These are phyloP conservation scores for Fusarium sp. DNA, from an alignment of 2,329 filamentous ascomycete genomes.

Conservation along the genomic window DNA sequence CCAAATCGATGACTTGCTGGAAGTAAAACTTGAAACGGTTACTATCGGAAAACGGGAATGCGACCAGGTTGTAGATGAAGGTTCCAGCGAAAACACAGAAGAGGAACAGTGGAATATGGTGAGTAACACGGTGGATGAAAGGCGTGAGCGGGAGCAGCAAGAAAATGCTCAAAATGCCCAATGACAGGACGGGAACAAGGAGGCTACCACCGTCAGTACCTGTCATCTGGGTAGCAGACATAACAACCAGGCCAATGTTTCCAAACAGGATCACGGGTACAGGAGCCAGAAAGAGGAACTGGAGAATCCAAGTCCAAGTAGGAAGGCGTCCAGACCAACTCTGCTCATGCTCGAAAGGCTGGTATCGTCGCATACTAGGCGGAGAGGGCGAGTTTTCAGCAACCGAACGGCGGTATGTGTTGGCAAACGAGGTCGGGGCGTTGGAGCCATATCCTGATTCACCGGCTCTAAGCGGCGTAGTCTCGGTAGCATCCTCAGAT, in stretches of 20 bases:
- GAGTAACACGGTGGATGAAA: constrained; percentile 86
- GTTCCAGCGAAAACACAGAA: constrained; percentile 78
- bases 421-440: constrained; percentile 62
- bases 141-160: constrained; percentile 81
- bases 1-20: constrained; percentile 81
- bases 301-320: constrained; percentile 86
- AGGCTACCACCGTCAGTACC: constrained; percentile 82
- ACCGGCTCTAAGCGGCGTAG: constrained; percentile 61
- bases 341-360: constrained; percentile 78
- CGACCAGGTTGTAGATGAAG: constrained; percentile 83
- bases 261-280: constrained; percentile 80
- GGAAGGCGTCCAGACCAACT: constrained; percentile 84
- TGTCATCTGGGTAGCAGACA: constrained; percentile 80
- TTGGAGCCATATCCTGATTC: constrained; percentile 50
- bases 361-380: constrained; percentile 38
- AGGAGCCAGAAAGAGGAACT: constrained; percentile 83
- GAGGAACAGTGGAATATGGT: constrained; percentile 82
- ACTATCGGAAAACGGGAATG: constrained; percentile 86
- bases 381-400: constrained; percentile 41
- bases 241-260: constrained; percentile 78
- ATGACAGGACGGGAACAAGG: constrained; percentile 75
- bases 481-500: constrained; percentile 58
- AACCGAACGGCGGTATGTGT: constrained; percentile 63
- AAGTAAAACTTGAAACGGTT: constrained; percentile 90
- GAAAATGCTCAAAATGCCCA: constrained; percentile 74